A percentile compares a stretch with the other conserved stretches of the same genome.
These are phyloP conservation scores for Boletus vinaceobasis DNA, from an alignment of 768 basidiomycete species.

Conservation along the genomic window DNA sequence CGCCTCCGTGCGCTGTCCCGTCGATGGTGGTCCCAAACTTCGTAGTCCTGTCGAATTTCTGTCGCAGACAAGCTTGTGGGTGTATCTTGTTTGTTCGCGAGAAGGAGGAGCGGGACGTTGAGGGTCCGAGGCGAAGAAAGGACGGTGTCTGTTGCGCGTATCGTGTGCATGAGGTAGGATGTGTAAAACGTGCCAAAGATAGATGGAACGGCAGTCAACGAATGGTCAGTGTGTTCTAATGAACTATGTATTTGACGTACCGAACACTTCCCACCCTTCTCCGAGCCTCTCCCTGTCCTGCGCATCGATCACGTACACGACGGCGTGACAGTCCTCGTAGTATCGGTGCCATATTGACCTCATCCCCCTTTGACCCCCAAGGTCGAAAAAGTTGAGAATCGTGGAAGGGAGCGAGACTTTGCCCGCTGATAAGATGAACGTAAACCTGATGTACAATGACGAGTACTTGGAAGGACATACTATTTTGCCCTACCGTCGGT, in stretches of 20 bases:
- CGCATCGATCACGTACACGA: slow-evolving; percentile 93
- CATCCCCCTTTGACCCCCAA: slow-evolving; percentile 93
- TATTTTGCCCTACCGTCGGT: slow-evolving; percentile 97
- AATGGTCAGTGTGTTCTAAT: background rate
- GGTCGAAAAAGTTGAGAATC: slow-evolving; percentile 94
- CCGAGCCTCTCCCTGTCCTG: slow-evolving; percentile 83
- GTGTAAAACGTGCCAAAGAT: background rate
- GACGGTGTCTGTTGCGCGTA: slow-evolving; percentile 58
- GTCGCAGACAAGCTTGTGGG: slow-evolving; percentile 78
- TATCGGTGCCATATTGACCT: slow-evolving; percentile 93
- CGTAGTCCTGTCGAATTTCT: slow-evolving; percentile 86
- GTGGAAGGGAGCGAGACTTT: slow-evolving; percentile 92
- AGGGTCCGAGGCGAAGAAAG: slow-evolving; percentile 88
- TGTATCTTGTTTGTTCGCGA: slow-evolving; percentile 96
- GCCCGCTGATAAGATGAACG: slow-evolving; percentile 57
- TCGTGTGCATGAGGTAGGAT: background rate
- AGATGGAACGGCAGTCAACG: background rate
- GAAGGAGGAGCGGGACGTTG: slow-evolving; percentile 82
- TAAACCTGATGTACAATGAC: background rate
- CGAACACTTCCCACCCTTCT: slow-evolving; percentile 98
- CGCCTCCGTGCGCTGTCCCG: slow-evolving; percentile 62
- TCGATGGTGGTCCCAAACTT: slow-evolving; percentile 79
- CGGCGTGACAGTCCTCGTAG: slow-evolving; percentile 95
- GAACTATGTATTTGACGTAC: slow-evolving; percentile 50
- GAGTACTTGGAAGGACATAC: slow-evolving; percentile 44